These are phyloP conservation scores for Globisporangium spinosum DNA, from an alignment of 352 stramenopile genomes.

Conservation along the genomic window DNA sequence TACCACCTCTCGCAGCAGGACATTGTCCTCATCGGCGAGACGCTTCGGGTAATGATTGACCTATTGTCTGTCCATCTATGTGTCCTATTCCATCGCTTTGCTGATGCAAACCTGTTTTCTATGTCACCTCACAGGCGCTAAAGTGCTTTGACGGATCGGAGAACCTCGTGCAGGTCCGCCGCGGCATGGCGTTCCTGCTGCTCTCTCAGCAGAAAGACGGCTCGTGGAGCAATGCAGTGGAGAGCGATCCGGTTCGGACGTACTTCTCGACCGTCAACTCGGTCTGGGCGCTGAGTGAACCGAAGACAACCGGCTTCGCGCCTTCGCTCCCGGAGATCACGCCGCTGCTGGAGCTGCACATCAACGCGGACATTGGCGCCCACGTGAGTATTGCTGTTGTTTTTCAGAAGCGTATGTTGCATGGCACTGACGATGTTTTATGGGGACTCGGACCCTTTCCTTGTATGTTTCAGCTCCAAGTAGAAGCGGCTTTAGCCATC, in stretches of 20 bases:
- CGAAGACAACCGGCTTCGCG: constrained; percentile 46
- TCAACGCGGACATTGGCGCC: constrained; percentile 49
- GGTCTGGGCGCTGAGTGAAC: constrained; percentile 46
- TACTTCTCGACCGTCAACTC: constrained; percentile 60
- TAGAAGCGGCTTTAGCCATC: background rate
- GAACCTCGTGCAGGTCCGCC: constrained; percentile 64
- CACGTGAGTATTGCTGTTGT: background rate
- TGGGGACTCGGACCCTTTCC: background rate
- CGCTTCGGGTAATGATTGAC: constrained; percentile 43
- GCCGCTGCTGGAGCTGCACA: constrained; percentile 48
- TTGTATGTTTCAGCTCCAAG: background rate
- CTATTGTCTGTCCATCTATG: background rate
- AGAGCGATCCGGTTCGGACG: constrained; percentile 22
- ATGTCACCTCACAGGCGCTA: constrained; percentile 42
- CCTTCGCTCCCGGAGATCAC: constrained; percentile 54
- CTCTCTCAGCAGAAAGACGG: constrained; percentile 55
- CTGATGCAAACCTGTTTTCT: constrained; percentile 3
- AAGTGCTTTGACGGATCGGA: constrained; percentile 66
- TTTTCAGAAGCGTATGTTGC: background rate
- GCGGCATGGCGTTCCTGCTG: constrained; percentile 67
- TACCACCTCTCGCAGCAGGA: constrained; percentile 77
- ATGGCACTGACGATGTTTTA: background rate
- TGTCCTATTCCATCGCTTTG: background rate
- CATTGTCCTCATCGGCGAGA: constrained; percentile 61
- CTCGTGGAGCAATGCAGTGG: constrained; percentile 35